phyloP scores from a whole-genome alignment of 768 basidiomycete species.

The Boletus vermiculosoides region DNA sequence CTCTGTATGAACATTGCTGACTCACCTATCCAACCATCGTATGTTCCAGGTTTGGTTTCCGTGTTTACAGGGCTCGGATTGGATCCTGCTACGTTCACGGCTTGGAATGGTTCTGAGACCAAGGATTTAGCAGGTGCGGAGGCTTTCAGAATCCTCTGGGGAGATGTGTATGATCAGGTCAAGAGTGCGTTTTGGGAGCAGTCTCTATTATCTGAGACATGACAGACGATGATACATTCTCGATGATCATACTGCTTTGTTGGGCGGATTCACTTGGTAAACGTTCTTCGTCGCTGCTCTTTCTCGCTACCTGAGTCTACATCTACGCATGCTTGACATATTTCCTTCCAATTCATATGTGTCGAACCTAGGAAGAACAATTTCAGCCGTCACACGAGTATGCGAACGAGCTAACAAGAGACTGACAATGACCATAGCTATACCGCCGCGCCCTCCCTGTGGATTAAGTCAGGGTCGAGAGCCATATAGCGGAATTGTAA shows the following conservation, averaged over 20 bases:
- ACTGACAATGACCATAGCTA: too few species aligned
- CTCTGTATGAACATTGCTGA: neutral
- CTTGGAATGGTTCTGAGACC: too few species aligned
- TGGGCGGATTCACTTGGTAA: neutral
- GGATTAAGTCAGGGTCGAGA: too few species aligned
- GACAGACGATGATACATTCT: neutral
- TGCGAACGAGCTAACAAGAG: too few species aligned
- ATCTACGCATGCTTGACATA: neutral
- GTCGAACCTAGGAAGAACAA: too few species aligned
- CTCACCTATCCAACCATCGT: neutral
- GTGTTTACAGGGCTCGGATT: neutral
- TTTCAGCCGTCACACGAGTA: too few species aligned
- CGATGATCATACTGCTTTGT: too few species aligned
- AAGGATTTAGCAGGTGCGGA: neutral
- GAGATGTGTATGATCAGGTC: neutral
- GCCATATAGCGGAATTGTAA: too few species aligned
- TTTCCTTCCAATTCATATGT: too few species aligned
- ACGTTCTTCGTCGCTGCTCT: neutral
- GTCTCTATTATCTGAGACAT: neutral
- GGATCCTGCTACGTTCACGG: too few species aligned
- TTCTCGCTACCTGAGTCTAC: too few species aligned
- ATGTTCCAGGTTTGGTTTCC: neutral
- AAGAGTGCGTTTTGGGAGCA: neutral
- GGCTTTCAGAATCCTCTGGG: neutral
- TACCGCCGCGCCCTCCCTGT: too few species aligned